Evolutionary conservation across 2,329 filamentous ascomycete species (phyloP).

Genomic region (Exophiala spinifera): DNA sequence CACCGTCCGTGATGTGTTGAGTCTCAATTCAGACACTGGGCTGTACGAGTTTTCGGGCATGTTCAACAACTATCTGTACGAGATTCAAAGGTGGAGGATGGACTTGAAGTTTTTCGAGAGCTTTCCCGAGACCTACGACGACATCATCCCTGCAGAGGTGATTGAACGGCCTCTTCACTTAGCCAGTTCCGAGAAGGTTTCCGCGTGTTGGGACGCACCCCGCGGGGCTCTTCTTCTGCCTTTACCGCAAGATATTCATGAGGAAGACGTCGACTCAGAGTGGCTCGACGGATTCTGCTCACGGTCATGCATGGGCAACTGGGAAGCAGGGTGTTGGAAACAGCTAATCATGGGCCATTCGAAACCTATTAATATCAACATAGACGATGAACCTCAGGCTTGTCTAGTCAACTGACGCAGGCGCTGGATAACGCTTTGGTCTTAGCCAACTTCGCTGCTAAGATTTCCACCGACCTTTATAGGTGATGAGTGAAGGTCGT

Average conservation of each 20-base stretch:
- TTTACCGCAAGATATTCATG: neutral
- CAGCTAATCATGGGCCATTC: too few species aligned
- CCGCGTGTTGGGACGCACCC: neutral
- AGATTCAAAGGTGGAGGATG: conserved; percentile 5
- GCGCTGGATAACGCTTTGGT: too few species aligned
- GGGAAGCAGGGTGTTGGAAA: neutral
- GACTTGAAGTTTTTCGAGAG: conserved; percentile 1
- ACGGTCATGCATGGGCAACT: neutral
- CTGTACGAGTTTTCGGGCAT: conserved; percentile 1
- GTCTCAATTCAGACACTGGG: neutral
- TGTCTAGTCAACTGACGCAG: too few species aligned
- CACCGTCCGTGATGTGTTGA: neutral
- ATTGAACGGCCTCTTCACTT: neutral
- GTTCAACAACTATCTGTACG: neutral
- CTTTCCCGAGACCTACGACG: conserved; percentile 3
- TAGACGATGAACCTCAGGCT: too few species aligned
- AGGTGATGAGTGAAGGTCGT: too few species aligned
- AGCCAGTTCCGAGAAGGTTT: neutral
- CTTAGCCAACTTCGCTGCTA: too few species aligned
- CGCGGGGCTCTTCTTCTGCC: neutral
- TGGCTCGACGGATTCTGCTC: neutral
- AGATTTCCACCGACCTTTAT: too few species aligned
- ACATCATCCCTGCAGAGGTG: neutral
- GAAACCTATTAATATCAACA: too few species aligned
- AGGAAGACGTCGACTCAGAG: neutral